A percentile compares a stretch with the other conserved stretches of the same genome.
phyloP scores from a whole-genome alignment of 73 alveolate species.

The Paramecium sonneborni region DNA sequence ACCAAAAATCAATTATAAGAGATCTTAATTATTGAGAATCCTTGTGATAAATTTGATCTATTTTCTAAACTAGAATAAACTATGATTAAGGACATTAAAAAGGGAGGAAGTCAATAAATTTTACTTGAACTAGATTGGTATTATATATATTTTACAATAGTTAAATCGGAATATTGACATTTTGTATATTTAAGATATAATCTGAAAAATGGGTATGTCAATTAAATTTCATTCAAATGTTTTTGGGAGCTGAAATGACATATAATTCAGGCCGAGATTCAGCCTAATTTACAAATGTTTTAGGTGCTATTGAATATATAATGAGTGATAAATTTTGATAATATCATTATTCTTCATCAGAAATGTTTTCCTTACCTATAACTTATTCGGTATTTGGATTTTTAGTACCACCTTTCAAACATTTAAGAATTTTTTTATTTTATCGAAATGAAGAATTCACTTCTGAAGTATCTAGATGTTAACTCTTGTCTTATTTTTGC shows the following conservation, averaged over 20 bases:
- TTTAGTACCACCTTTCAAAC: neutral
- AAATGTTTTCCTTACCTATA: neutral
- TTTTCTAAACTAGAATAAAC: neutral
- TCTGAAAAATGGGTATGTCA: too few relatives aligned
- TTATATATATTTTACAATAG: neutral
- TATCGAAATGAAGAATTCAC: neutral
- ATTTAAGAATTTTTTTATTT: neutral
- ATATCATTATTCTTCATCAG: neutral
- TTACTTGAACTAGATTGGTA: neutral
- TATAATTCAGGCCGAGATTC: neutral
- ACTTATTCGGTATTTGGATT: neutral
- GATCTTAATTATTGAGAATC: neutral
- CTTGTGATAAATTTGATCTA: neutral
- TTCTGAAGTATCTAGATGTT: neutral
- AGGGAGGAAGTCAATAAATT: neutral
- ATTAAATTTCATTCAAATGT: too few relatives aligned
- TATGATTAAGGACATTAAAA: neutral
- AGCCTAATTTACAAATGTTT: neutral
- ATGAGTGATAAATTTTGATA: slow-evolving; percentile 12
- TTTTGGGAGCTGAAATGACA: neutral
- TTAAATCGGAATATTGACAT: neutral
- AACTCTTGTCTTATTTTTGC: neutral
- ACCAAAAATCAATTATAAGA: neutral
- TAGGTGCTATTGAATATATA: slow-evolving; percentile 3
- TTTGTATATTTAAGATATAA: neutral